Base-by-base conservation (phyloP, 495 filamentous ascomycete species). In the Penicillium daleae region DNA sequence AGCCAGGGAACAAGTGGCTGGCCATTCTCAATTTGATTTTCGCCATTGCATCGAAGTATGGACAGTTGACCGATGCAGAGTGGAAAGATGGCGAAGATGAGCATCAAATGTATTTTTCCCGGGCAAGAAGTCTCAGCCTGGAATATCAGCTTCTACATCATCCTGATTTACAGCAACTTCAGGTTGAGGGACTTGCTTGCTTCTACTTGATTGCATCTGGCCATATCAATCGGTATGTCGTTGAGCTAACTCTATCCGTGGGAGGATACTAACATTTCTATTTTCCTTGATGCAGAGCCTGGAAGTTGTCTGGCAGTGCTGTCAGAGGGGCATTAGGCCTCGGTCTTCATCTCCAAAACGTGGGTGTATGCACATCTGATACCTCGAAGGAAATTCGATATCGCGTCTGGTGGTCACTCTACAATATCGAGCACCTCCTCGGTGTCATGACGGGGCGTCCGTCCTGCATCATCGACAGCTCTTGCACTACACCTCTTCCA, bases 21-120 rank as follows among this genome's bases (percentile, higher is more conserved):
- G 80, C 86, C 3, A 86, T 83, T 35, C 71, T 89, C 12, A 89
- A 90, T 68, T 66, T 88, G 17, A 80, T 89, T 12, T 87, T 90
- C 70, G 88, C 87, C 5, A 83, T 88, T 66, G 81, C 78, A 7
- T 76, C 85, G 3, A 78, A 78, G 58, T 84, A 85, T 67, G 75
- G 74, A 5, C 75, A 84, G 35, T 70, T 87, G 21, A 69, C 69
- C 27, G 70, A 78, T 37, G 74, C 75, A 13, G 76, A 79, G 32
- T 83, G 75, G 76, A 73, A 72, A 22, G 74, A 72, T 53, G 80
- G 74, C 40, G 78, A 81, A 24, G 71, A 83, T 56, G 79, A 82
- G 57, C 86, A 88, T 64, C 64, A 84, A 40, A 61, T 81, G 19
- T 88, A 85, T 64, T 86, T 85, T 67, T 74, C 80, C 4, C 74